Base-by-base conservation (phyloP, 2,329 filamentous ascomycete genomes). In the Lojkania enalia region DNA sequence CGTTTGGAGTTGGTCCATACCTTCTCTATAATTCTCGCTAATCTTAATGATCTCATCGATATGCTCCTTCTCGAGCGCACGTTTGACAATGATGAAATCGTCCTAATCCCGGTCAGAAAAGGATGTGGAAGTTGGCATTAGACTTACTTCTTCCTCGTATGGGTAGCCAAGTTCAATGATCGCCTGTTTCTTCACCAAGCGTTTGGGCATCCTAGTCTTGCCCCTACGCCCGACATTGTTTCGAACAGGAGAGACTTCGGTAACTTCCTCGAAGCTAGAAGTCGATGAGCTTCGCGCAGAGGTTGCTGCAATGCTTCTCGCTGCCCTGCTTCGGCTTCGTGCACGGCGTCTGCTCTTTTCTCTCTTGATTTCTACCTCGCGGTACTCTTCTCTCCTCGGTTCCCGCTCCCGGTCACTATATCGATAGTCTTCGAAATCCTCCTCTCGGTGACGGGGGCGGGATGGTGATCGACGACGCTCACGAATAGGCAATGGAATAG, bases 21-120 rank as follows among this genome's bases (percentile, higher is more conserved):
- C 66, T 39, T 74, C 72, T 63, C 74, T 75, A 71, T 89, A 90
- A 21, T 86, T 83, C 60, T 90, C 87, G 69, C 89, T 95, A 38
- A 90, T 76, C 60, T 83, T 86, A 58, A 96, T 87, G 33, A 96
- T 78, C 60, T 95, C 87, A 57, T 96, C 90, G 52, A 96, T 96
- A 58, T 96, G 90, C 14, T 92, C 84, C 58, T 95, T 91, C 13
- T 89, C 88, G 4, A 97, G 78, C 7, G 92, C 91, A 63, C 88
- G 86, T 57, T 87, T 83, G 23, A 97, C 84, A 40, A 96, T 81
- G 57, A 94, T 83, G 16, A 86, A 87, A 55, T 87, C 85, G 29
- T 87, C 89, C 88, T 94, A 19, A 54, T 5, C 5, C 25, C 23
- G 43, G 40, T 58, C 52, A 80, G 72, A 30, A 44, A 37, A 5